phyloP scores from a whole-genome alignment of 441 rosid genomes.

The Rhodomyrtus psidioides region DNA sequence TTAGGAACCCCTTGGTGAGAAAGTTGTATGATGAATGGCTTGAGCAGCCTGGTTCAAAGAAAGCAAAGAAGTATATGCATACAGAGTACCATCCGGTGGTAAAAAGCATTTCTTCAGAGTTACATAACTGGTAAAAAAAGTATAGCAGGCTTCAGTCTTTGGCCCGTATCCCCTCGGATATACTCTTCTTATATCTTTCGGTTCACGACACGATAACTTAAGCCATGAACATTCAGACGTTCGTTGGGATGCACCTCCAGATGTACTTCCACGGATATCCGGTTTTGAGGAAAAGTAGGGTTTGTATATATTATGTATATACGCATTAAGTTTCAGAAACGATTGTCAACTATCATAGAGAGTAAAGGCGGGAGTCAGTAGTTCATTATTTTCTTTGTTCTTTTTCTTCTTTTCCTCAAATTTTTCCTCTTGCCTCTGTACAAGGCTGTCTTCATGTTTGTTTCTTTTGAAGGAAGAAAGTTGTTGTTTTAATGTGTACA shows the following conservation, averaged over 20 bases:
- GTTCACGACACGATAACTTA: background rate
- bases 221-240: background rate
- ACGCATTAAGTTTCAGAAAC: background rate
- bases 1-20: slow-evolving; percentile 60
- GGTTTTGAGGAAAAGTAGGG: background rate
- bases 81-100: slow-evolving; percentile 79
- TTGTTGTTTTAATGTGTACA: background rate
- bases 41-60: slow-evolving; percentile 68
- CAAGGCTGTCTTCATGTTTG: background rate
- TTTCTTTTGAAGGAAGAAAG: background rate
- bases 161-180: background rate
- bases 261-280: background rate
- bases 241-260: background rate
- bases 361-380: background rate
- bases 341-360: background rate
- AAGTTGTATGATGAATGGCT: slow-evolving; percentile 78
- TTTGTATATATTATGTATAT: background rate
- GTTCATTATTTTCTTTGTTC: background rate
- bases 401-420: background rate
- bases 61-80: slow-evolving; percentile 61
- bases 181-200: background rate
- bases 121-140: slow-evolving; percentile 73
- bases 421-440: background rate
- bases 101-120: slow-evolving; percentile 62
- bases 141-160: background rate